Percentiles rank a stretch among this genome's conserved stretches.
Conservation (phyloP, 306 rosid genomes). For the Psophocarpus tetragonolobus region DNA sequence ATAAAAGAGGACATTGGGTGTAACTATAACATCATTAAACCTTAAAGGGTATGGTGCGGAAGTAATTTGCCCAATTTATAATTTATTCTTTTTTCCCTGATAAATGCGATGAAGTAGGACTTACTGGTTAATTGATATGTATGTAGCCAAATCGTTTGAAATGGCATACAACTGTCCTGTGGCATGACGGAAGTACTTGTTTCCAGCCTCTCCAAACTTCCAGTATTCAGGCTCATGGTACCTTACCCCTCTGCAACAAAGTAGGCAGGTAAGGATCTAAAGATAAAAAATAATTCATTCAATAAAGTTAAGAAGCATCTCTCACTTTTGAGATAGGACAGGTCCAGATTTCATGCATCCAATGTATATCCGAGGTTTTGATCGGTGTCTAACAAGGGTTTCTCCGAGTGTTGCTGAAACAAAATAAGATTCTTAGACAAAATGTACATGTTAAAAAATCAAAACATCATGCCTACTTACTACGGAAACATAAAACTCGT, state of each 20-base stretch:
- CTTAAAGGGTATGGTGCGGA: neutral
- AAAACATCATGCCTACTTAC: neutral
- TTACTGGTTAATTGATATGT: constrained; percentile 86
- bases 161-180: constrained; percentile 96
- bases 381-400: constrained; percentile 86
- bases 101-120: constrained; percentile 32
- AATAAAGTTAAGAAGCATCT: neutral
- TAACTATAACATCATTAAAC: neutral
- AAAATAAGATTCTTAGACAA: constrained; percentile 17
- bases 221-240: constrained; percentile 97
- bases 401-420: constrained; percentile 91
- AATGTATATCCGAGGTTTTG: constrained; percentile 72
- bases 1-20: neutral
- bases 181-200: constrained; percentile 98
- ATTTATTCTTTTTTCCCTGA: neutral
- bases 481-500: constrained; percentile 7
- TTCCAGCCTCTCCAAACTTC: constrained; percentile 96
- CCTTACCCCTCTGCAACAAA: constrained; percentile 80
- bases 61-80: neutral
- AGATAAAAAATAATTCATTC: neutral
- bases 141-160: constrained; percentile 90
- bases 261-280: constrained; percentile 42
- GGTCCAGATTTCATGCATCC: constrained; percentile 99
- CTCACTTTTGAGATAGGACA: constrained; percentile 85
- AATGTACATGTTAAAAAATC: neutral